Evolutionary conservation across 2,329 filamentous ascomycete genomes (phyloP).

Genomic region (Diaporthe citriasiana): DNA sequence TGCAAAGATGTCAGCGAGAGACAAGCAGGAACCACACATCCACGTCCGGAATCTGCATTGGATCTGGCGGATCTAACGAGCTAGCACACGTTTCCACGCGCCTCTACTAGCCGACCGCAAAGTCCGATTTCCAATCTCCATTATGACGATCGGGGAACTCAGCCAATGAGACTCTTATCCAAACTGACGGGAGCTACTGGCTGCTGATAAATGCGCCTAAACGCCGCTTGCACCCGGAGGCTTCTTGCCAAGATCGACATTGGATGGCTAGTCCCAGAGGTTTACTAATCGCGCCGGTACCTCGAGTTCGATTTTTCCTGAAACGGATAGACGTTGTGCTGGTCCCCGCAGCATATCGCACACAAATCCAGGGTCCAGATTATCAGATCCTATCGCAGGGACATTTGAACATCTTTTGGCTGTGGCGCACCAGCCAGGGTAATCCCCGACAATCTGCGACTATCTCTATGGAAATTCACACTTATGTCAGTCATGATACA

Average conservation of each 20-base stretch:
- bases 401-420: not conserved
- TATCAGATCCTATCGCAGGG: not conserved
- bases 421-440: not conserved
- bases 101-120: conserved; percentile 7
- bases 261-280: not conserved
- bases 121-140: conserved; percentile 37
- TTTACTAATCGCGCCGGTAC: conserved; percentile 32
- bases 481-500: not conserved
- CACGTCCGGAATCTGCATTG: not conserved
- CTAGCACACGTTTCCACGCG: not conserved
- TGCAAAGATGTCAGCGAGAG: not conserved
- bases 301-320: not conserved
- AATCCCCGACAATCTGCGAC: not conserved
- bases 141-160: conserved; percentile 27
- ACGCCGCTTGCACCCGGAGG: not conserved
- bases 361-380: not conserved
- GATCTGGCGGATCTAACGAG: not conserved
- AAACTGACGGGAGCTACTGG: not conserved
- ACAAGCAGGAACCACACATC: not conserved
- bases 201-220: conserved; percentile 39
- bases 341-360: not conserved
- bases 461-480: not conserved
- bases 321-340: not conserved
- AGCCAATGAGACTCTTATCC: conserved; percentile 18
- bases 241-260: conserved; percentile 9